Conservation (phyloP, 1,284 basidiomycete genomes). For the Trametes versicolor region DNA sequence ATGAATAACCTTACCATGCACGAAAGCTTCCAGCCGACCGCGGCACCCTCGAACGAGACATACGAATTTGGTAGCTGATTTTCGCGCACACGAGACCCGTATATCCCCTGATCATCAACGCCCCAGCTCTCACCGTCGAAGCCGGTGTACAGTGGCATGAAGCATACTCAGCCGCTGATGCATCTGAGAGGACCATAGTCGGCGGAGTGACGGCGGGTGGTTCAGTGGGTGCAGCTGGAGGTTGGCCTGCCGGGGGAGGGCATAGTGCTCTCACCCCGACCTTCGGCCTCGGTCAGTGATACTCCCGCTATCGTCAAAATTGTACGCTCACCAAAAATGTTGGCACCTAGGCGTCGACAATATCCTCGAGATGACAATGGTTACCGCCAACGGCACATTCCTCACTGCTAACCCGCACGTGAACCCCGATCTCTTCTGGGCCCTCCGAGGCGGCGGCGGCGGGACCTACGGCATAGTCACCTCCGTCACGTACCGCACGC, state of each 20-base stretch:
- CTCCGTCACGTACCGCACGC: slow-evolving; percentile 51
- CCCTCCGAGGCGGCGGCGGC: slow-evolving; percentile 61
- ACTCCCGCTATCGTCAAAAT: not conserved
- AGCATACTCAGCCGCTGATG: slow-evolving; percentile 50
- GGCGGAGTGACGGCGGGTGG: slow-evolving; percentile 46
- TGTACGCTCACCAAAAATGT: too few relatives aligned
- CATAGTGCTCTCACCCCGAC: slow-evolving; percentile 51
- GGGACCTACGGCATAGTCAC: slow-evolving; percentile 55
- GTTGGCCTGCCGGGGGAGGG: slow-evolving; percentile 53
- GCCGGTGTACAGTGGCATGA: slow-evolving; percentile 58
- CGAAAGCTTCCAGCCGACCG: slow-evolving; percentile 41
- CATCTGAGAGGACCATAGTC: slow-evolving; percentile 32
- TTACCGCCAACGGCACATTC: slow-evolving; percentile 48
- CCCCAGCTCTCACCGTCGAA: slow-evolving; percentile 50
- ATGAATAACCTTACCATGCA: slow-evolving; percentile 39
- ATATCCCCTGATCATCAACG: not conserved
- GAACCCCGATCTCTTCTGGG: slow-evolving; percentile 59
- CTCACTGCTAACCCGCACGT: slow-evolving; percentile 48
- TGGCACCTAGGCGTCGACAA: slow-evolving; percentile 55
- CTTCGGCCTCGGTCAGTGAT: slow-evolving; percentile 53
- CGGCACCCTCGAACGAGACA: slow-evolving; percentile 20
- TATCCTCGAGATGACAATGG: slow-evolving; percentile 50
- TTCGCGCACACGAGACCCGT: not conserved
- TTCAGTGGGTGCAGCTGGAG: slow-evolving; percentile 49
- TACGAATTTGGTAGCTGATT: slow-evolving; percentile 28